Conservation (phyloP, 768 basidiomycete genomes). For the Suillus ampliporus region DNA sequence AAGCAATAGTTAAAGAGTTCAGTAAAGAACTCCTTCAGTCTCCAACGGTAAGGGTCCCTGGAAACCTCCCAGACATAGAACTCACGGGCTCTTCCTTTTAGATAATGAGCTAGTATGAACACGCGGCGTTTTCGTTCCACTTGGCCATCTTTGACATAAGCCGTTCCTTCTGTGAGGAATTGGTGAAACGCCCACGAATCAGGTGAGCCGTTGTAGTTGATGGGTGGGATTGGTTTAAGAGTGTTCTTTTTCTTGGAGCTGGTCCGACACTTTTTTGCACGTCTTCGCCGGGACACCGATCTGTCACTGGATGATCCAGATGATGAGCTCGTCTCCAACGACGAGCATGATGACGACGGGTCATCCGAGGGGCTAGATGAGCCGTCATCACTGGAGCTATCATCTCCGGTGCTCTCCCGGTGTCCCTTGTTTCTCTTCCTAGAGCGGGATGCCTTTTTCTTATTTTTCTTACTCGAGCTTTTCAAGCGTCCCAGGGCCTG, state of each 20-base stretch:
- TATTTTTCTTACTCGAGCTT: too few relatives aligned
- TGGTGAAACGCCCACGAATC: conserved; percentile 28
- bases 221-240: conserved; percentile 31
- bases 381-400: too few relatives aligned
- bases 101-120: conserved; percentile 32
- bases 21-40: conserved; percentile 34
- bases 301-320: not conserved
- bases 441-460: too few relatives aligned
- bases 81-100: conserved; percentile 38
- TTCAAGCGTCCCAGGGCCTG: too few relatives aligned
- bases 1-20: conserved; percentile 45
- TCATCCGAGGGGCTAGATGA: too few relatives aligned
- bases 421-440: too few relatives aligned
- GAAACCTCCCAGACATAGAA: conserved; percentile 40
- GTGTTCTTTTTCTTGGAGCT: too few relatives aligned
- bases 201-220: conserved; percentile 32
- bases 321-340: too few relatives aligned
- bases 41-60: conserved; percentile 30
- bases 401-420: too few relatives aligned
- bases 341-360: too few relatives aligned
- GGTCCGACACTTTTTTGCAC: too few relatives aligned
- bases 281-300: too few relatives aligned
- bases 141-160: conserved; percentile 29
- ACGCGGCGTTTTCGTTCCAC: conserved; percentile 21
- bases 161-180: conserved; percentile 31